phyloP scores from a whole-genome alignment of 2,329 filamentous ascomycete genomes.

The Apiospora phragmitis region DNA sequence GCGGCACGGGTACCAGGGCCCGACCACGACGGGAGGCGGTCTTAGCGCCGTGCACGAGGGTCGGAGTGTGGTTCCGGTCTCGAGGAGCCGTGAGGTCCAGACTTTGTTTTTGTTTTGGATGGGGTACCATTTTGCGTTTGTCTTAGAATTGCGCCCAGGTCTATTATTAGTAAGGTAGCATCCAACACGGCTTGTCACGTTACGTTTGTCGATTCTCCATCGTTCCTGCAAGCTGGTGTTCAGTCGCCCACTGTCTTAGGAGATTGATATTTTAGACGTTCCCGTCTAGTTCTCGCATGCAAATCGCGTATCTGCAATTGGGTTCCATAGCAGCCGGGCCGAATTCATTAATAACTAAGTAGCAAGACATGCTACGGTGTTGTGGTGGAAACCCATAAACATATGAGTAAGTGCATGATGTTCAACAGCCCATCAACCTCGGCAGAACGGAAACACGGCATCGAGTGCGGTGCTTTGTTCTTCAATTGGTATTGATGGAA shows the following conservation, averaged over 20 bases:
- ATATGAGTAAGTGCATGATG: background rate
- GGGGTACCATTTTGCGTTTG: background rate
- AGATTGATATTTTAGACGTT: background rate
- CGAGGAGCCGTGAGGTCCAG: background rate
- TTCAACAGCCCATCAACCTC: background rate
- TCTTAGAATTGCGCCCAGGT: background rate
- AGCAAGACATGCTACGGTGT: background rate
- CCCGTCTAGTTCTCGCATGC: background rate
- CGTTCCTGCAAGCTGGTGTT: background rate
- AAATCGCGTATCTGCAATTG: no score
- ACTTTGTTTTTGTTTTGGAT: background rate
- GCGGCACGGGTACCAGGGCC: conserved; percentile 9
- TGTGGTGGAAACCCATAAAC: background rate
- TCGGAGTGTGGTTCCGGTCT: background rate
- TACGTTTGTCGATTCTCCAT: background rate
- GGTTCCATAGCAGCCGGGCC: background rate
- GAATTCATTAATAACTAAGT: no score
- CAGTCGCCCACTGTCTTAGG: background rate
- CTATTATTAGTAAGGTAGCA: background rate
- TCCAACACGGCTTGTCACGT: background rate
- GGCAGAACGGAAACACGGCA: background rate
- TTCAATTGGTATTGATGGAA: background rate
- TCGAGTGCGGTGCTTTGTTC: background rate
- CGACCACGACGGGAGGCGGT: conserved; percentile 11
- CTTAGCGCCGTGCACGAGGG: background rate